Evolutionary conservation across 176 grass and related monocot genomes (phyloP).

Genomic region (Melocanna baccifera): DNA sequence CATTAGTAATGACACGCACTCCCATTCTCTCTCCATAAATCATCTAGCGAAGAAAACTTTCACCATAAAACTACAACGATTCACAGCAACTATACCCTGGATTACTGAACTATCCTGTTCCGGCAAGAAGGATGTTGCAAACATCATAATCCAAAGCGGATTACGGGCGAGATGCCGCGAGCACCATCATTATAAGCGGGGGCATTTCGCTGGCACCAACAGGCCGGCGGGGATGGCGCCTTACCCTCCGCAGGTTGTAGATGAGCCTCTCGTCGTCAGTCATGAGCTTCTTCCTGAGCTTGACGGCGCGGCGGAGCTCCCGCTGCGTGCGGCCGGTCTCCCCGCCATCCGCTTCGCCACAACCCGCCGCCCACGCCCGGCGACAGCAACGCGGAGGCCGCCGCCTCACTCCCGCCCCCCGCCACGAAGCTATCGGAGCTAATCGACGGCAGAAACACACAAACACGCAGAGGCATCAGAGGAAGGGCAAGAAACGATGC

Average conservation of each 20-base stretch:
- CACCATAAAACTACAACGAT: neutral
- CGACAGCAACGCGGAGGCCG: neutral
- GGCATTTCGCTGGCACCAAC: neutral
- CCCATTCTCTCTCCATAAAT: too few species aligned
- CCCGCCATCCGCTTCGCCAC: conserved; percentile 89
- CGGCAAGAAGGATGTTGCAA: too few species aligned
- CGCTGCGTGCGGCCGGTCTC: conserved; percentile 84
- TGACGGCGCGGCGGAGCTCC: conserved; percentile 83
- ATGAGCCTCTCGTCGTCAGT: conserved; percentile 88
- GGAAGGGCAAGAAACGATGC: neutral
- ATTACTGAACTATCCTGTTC: neutral
- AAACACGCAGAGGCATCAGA: neutral
- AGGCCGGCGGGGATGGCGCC: neutral
- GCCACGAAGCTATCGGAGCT: conserved; percentile 13
- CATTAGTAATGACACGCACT: neutral
- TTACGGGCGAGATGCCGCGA: too few species aligned
- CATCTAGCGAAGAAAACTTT: neutral
- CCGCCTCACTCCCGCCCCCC: neutral
- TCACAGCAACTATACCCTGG: neutral
- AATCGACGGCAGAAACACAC: neutral
- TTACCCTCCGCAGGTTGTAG: conserved; percentile 82
- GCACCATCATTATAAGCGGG: neutral
- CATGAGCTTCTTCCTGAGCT: conserved; percentile 96
- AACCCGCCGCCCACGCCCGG: neutral
- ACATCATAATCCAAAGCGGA: too few species aligned